Evolutionary conservation across 805 yeast species (phyloP).

Genomic region (Lipomyces sp.): DNA sequence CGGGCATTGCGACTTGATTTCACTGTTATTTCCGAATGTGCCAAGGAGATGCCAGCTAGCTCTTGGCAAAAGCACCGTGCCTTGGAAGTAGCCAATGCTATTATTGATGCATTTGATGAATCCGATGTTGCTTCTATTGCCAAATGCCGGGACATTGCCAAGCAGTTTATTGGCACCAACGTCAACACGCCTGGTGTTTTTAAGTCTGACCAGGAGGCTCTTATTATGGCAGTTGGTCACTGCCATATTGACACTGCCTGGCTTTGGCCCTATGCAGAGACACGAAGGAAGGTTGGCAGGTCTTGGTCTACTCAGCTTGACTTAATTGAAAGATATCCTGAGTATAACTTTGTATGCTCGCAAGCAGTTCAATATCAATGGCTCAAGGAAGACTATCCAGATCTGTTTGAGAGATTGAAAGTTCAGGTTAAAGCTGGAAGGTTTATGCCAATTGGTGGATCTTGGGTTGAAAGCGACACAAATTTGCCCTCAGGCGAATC

Average conservation of each 20-base stretch:
- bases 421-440: slow-evolving; percentile 65
- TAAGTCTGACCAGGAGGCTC: slow-evolving; percentile 48
- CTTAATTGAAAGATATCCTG: slow-evolving; percentile 84
- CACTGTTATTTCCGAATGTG: slow-evolving; percentile 84
- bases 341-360: slow-evolving; percentile 90
- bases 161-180: slow-evolving; percentile 64
- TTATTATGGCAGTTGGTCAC: slow-evolving; percentile 86
- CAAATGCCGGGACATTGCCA: slow-evolving; percentile 69
- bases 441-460: slow-evolving; percentile 91
- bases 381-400: slow-evolving; percentile 87
- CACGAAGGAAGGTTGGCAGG: slow-evolving; percentile 87
- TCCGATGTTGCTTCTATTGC: slow-evolving; percentile 60
- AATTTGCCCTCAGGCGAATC: slow-evolving; percentile 96
- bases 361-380: slow-evolving; percentile 96
- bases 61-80: slow-evolving; percentile 86
- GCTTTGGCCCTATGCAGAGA: slow-evolving; percentile 99
- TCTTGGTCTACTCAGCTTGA: slow-evolving; percentile 94
- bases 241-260: slow-evolving; percentile 84
- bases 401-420: slow-evolving; percentile 65
- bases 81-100: slow-evolving; percentile 71
- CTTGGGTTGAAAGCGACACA: slow-evolving; percentile 98
- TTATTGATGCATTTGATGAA: slow-evolving; percentile 83
- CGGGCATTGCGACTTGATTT: slow-evolving; percentile 78
- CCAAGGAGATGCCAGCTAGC: slow-evolving; percentile 80
- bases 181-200: slow-evolving; percentile 69